phyloP scores from a whole-genome alignment of 371 early-diverging fungal genomes.

The Mycotypha africana region DNA sequence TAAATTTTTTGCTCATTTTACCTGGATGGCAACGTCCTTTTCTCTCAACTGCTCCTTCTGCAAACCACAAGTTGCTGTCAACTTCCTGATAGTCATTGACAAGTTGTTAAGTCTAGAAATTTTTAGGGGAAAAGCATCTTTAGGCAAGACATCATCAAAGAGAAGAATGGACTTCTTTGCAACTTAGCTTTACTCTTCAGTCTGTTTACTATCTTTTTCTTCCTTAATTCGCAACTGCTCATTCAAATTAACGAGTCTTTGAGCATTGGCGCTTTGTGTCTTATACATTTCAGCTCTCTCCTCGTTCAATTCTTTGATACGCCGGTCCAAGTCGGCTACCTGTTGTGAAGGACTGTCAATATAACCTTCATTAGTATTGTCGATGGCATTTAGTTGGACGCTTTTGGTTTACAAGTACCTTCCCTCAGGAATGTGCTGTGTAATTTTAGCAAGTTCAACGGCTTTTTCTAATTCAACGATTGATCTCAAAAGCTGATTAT shows the following conservation, averaged over 20 bases:
- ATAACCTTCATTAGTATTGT: too few relatives aligned
- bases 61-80: constrained; percentile 45
- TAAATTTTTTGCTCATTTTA: constrained; percentile 16
- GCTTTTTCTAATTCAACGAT: too few relatives aligned
- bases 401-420: too few relatives aligned
- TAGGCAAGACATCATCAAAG: too few relatives aligned
- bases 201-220: constrained; percentile 54
- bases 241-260: constrained; percentile 79
- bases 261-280: constrained; percentile 87
- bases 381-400: too few relatives aligned
- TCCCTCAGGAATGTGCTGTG: too few relatives aligned
- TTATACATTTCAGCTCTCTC: constrained; percentile 89
- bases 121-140: background rate
- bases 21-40: constrained; percentile 86
- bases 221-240: constrained; percentile 70
- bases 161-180: too few relatives aligned
- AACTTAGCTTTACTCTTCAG: constrained; percentile 76
- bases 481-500: too few relatives aligned
- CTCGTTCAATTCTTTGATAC: constrained; percentile 71
- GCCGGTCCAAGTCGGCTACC: constrained; percentile 70
- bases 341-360: constrained; percentile 8
- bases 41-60: constrained; percentile 62
- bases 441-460: too few relatives aligned
- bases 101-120: constrained; percentile 42
- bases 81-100: constrained; percentile 27